phyloP scores from a whole-genome alignment of 1,284 basidiomycete species.

The Apiotrichum montevideense region DNA sequence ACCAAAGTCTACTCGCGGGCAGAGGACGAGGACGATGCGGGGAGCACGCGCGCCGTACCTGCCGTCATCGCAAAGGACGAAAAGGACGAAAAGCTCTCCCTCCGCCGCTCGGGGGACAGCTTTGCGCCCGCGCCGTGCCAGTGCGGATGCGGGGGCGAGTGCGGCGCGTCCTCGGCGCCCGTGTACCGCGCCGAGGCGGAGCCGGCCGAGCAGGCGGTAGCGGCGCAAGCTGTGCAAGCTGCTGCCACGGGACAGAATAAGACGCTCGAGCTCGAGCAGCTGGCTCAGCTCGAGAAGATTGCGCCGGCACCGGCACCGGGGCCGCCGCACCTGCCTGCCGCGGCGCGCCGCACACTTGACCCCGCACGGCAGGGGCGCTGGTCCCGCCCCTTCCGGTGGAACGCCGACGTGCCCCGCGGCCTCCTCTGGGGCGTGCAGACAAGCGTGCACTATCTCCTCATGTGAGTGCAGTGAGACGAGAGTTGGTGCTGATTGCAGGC shows the following conservation, averaged over 20 bases:
- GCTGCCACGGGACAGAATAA: too few relatives aligned
- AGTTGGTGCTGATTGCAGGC: constrained; percentile 15
- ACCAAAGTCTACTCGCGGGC: background rate
- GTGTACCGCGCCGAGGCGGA: background rate
- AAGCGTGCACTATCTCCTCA: constrained; percentile 34
- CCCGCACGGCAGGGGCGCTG: constrained; percentile 19
- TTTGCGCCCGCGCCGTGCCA: constrained; percentile 1
- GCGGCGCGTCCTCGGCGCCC: constrained; percentile 4
- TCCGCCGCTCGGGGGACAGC: background rate
- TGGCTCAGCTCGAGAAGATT: background rate
- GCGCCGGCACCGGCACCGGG: background rate
- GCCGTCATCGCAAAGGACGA: background rate
- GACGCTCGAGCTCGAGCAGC: too few relatives aligned
- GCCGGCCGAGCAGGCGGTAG: background rate
- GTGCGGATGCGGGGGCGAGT: constrained; percentile 16
- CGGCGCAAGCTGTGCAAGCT: too few relatives aligned
- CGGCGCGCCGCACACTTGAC: constrained; percentile 21
- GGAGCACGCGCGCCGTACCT: background rate
- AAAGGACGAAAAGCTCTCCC: background rate
- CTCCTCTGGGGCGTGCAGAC: constrained; percentile 29
- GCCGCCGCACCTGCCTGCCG: constrained; percentile 18
- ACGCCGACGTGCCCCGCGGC: constrained; percentile 32
- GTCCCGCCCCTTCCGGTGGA: constrained; percentile 29
- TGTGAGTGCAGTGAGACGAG: constrained; percentile 19
- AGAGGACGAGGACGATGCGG: background rate